These are phyloP conservation scores for Cercospora zeae-maydis DNA, from an alignment of 2,329 filamentous ascomycete genomes.

Conservation along the genomic window DNA sequence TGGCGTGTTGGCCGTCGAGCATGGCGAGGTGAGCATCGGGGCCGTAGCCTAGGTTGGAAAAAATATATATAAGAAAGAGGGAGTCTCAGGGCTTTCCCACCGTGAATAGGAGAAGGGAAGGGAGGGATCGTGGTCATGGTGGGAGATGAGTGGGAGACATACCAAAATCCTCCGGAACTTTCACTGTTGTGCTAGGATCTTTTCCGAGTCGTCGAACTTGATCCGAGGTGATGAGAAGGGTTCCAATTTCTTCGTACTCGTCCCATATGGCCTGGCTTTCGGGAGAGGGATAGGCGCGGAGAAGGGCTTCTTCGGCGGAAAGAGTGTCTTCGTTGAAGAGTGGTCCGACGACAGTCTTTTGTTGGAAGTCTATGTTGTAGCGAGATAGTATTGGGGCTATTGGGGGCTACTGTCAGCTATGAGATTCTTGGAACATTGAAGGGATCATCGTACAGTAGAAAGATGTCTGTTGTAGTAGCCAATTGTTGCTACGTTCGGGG, in stretches of 20 bases:
- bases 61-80: neutral
- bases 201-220: neutral
- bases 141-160: too few relatives aligned
- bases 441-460: slow-evolving; percentile 1
- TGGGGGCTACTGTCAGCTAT: neutral
- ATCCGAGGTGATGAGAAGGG: neutral
- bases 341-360: slow-evolving; percentile 1
- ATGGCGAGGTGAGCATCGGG: neutral
- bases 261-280: neutral
- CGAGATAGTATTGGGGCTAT: neutral
- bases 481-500: neutral
- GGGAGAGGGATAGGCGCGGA: neutral
- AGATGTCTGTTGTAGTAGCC: neutral
- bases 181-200: neutral
- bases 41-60: neutral
- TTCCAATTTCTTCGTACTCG: slow-evolving; percentile 1
- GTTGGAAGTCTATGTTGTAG: slow-evolving; percentile 1
- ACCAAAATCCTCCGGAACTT: neutral
- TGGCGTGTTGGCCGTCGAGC: slow-evolving; percentile 8
- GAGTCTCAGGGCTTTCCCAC: neutral
- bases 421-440: neutral
- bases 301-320: neutral
- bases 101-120: neutral
- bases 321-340: slow-evolving; percentile 6
- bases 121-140: too few relatives aligned